Base-by-base conservation (phyloP, 2,329 filamentous ascomycete genomes). In the Aspergillus fischeri region DNA sequence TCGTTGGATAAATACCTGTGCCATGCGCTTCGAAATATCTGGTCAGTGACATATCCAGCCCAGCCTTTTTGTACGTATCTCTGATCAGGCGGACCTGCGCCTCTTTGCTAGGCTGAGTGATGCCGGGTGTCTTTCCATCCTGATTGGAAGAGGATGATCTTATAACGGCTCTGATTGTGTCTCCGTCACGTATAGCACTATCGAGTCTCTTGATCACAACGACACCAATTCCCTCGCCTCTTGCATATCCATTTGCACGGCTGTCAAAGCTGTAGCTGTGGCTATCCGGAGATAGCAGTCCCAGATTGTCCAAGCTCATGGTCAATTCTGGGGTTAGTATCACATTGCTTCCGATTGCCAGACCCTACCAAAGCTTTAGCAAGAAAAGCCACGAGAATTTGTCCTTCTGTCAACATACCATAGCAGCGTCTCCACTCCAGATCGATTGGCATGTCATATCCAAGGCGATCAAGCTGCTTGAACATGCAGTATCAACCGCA, bases 121-220 rank as follows among this genome's bases (percentile, higher is more conserved):
- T 50, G 14, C 49, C 49, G 8, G 49, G 49, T 28, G 49, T 50
- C 11, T 50, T 50, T 3, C 71, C 70, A 59, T 73, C 70, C 49
- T 70, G 66, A 42, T 72, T 73, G 7, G 65, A 57, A 6, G 57
- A 62, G 0, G 69, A 63, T 27, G 59, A 63, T 3, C 70, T 64
- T 25, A 74, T 68, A n/a, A 73, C 61, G 25, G 70, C 69, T 14
- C 75, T 67, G 38, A 81, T 73, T 1, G 69, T 60, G 51, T 80
- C 77, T 1, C 73, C 73, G 57, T 79, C 73, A 0, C 53, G 61
- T 2, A 84, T 52, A 0, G 83, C 83, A 1, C 74, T 65, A 2
- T 63, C 66, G 0, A 84, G 64, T 2, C 65, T 71, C 65, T 84
- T 85, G 0, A 86, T 58, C 1, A 84, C 67, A 0, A 85, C 55